Conservation (phyloP, 495 filamentous ascomycete species). For the Aspergillus taichungensis region DNA sequence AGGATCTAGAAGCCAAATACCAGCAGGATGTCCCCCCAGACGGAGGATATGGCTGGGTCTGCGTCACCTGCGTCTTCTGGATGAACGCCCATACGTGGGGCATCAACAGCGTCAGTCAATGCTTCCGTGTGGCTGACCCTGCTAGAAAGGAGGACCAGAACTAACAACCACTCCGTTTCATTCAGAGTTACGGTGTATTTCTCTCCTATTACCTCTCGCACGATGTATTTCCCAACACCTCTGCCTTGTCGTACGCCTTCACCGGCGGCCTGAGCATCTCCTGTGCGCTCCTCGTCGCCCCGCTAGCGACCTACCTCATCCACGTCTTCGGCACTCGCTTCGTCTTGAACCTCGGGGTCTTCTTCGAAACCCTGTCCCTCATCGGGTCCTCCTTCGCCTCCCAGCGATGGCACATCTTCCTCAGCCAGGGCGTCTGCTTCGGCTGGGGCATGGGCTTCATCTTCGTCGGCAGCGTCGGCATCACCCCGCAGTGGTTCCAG, state of each 20-base stretch:
- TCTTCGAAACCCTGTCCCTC: conserved; percentile 51
- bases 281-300: conserved; percentile 53
- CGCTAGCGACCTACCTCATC: conserved; percentile 52
- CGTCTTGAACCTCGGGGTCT: conserved; percentile 51
- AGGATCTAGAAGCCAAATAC: conserved; percentile 21
- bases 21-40: conserved; percentile 37
- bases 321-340: conserved; percentile 44
- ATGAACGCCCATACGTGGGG: conserved; percentile 53
- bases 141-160: not conserved
- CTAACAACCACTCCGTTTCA: conserved; percentile 1
- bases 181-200: conserved; percentile 55
- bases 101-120: conserved; percentile 37
- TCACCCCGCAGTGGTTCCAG: conserved; percentile 74
- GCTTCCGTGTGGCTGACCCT: not conserved
- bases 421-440: conserved; percentile 69
- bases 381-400: conserved; percentile 61
- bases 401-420: conserved; percentile 62
- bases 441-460: conserved; percentile 69
- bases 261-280: conserved; percentile 65
- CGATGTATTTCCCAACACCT: conserved; percentile 48
- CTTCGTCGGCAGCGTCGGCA: conserved; percentile 61
- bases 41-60: conserved; percentile 50
- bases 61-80: conserved; percentile 40
- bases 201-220: conserved; percentile 60
- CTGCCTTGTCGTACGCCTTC: conserved; percentile 57